Conservation (phyloP, 192 early-diverging fungal genomes). For the Coemansia sp. region DNA sequence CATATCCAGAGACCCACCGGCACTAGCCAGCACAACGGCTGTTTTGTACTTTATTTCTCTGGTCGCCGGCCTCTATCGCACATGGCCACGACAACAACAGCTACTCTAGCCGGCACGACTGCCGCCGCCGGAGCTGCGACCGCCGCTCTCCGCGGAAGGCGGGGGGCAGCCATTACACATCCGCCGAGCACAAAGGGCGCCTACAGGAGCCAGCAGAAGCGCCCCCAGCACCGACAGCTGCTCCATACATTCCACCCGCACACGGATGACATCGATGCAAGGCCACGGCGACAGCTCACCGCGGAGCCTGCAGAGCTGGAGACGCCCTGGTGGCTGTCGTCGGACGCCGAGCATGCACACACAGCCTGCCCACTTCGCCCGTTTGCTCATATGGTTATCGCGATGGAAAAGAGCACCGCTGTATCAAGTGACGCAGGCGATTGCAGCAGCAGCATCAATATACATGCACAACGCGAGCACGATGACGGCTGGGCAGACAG, state of each 20-base stretch:
- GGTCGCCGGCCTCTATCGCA: neutral
- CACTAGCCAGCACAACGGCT: no score
- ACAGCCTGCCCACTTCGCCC: slow-evolving; percentile 52
- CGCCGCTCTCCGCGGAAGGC: neutral
- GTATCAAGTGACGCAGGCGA: neutral
- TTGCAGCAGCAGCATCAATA: neutral
- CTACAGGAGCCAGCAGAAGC: slow-evolving; percentile 3
- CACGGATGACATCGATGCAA: neutral
- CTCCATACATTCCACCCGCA: neutral
- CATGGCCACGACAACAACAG: slow-evolving; percentile 11
- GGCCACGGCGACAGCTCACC: neutral
- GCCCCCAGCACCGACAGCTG: neutral
- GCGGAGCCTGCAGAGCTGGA: neutral
- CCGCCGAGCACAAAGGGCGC: neutral
- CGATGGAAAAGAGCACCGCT: slow-evolving; percentile 4
- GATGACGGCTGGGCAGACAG: slow-evolving; percentile 10
- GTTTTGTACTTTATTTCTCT: neutral
- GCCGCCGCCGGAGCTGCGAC: neutral
- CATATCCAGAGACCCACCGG: no score
- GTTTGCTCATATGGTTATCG: slow-evolving; percentile 55
- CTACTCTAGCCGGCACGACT: neutral
- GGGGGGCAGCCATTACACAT: neutral
- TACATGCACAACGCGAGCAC: slow-evolving; percentile 1
- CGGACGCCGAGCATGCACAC: slow-evolving; percentile 48
- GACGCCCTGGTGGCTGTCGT: slow-evolving; percentile 47